Base-by-base conservation (phyloP, 73 alveolate genomes). In the Breviolum minutum region DNA sequence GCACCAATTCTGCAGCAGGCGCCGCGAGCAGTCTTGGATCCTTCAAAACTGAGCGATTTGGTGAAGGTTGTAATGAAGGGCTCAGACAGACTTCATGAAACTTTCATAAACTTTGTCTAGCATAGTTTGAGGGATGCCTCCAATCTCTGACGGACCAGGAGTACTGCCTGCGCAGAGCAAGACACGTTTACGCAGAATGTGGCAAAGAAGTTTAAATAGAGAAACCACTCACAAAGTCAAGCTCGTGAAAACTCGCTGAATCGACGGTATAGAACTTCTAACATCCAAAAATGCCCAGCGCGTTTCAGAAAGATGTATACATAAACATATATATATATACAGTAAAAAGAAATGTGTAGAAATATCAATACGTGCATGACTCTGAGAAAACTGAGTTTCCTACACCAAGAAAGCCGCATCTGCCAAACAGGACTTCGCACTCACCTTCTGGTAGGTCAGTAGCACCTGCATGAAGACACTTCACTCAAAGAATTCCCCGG, bases 351-450 rank as follows among this genome's bases (percentile, higher is more conserved):
- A 40, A 40, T 40, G 54, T 40, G 54, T 40, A 40, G 54, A 40
- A 40, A 40, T 40, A n/a, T n/a, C n/a, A 30, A 7, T 20, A 71
- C 29, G 40, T 71, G 81, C 12, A 20, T 71, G 81, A 71, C 5
- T 8, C 10, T 71, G 81, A 4, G 32, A 71, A 17, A 30, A 71
- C 8, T 22, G 16, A 83, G 92, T 26, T 10, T 26, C 92, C 17
- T 19, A 24, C 92, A 20, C 95, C 79, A 7, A 92, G 98, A 71
- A 92, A 92, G 40, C 98, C 98, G 66, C 91, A 92, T 48, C 98
- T 69, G 71, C 98, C 98, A 69, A 74, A 92, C 24, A 92, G 90
- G 77, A 92, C 98, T 48, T 92, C 98, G 64, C 98, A 92, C 69
- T 92, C 98, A 62, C 81, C 81, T 22, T 74, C 91, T 26, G 98